phyloP scores from a whole-genome alignment of 345 rosid genomes.

The Eucalyptus cloeziana region DNA sequence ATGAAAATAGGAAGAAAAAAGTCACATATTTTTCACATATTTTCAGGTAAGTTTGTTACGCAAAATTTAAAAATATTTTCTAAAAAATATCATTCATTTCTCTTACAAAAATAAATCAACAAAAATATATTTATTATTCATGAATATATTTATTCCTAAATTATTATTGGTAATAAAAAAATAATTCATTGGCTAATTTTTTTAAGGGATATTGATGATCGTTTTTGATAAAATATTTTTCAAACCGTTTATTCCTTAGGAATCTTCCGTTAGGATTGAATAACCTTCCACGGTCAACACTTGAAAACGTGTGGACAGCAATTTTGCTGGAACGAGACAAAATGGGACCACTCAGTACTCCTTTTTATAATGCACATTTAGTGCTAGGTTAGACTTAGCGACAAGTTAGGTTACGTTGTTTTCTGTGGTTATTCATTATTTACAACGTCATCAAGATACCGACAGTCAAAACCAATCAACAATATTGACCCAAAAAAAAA shows the following conservation, averaged over 20 bases:
- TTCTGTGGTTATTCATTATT: not conserved
- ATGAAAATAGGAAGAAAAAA: not conserved
- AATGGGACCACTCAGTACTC: not conserved
- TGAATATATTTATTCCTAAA: too few species aligned
- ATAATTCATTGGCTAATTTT: too few species aligned
- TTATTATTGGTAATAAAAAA: too few species aligned
- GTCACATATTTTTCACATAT: too few species aligned
- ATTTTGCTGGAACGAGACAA: not conserved
- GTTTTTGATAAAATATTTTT: too few species aligned
- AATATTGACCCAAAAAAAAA: too few species aligned
- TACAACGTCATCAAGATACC: not conserved
- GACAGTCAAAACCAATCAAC: not conserved
- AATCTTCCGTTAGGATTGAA: not conserved
- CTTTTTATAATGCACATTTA: not conserved
- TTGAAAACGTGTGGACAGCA: not conserved
- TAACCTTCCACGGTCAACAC: not conserved
- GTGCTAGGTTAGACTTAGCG: not conserved
- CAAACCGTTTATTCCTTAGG: not conserved
- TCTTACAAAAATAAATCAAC: accelerated
- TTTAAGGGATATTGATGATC: too few species aligned
- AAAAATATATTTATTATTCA: accelerated
- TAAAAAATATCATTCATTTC: too few species aligned
- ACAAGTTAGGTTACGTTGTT: not conserved
- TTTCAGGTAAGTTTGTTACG: not conserved
- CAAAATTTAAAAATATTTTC: too few species aligned